These are phyloP conservation scores for Zymoseptoria pseudotritici DNA, from an alignment of 2,329 filamentous ascomycete species.

Conservation along the genomic window DNA sequence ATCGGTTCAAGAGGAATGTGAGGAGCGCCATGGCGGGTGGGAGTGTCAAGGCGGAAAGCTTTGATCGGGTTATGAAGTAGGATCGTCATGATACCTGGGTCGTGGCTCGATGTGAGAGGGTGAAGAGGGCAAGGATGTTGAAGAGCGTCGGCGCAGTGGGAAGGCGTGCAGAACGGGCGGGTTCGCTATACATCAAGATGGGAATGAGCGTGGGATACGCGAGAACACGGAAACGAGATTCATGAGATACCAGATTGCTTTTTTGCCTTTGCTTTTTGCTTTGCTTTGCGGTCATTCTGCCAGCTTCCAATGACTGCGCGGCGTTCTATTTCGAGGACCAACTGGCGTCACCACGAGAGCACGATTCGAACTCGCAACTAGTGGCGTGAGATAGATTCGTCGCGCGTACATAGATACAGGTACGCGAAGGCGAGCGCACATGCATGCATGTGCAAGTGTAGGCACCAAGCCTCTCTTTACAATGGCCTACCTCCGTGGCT, in stretches of 20 bases:
- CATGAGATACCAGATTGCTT: slow-evolving; percentile 1
- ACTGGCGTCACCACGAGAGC: no score
- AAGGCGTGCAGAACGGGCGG: background rate
- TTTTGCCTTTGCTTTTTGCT: background rate
- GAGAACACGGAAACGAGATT: background rate
- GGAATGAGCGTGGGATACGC: background rate
- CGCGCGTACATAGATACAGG: no score
- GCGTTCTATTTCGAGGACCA: background rate
- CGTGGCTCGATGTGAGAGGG: background rate
- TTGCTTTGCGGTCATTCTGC: background rate
- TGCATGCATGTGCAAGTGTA: no score
- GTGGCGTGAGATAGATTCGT: no score
- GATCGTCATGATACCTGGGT: slow-evolving; percentile 17
- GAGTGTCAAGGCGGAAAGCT: slow-evolving; percentile 61
- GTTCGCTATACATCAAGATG: background rate
- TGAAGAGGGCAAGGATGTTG: background rate
- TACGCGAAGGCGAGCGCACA: no score
- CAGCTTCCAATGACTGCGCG: background rate
- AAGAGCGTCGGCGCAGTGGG: background rate
- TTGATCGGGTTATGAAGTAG: slow-evolving; percentile 70
- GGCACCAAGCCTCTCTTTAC: no score
- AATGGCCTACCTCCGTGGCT: no score
- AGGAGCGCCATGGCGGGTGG: slow-evolving; percentile 76
- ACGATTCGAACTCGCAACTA: no score
- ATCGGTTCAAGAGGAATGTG: slow-evolving; percentile 88